Percentiles rank a stretch among this genome's conserved stretches.
These are phyloP conservation scores for Cladorrhinum samala DNA, from an alignment of 495 filamentous ascomycete species.

Conservation along the genomic window DNA sequence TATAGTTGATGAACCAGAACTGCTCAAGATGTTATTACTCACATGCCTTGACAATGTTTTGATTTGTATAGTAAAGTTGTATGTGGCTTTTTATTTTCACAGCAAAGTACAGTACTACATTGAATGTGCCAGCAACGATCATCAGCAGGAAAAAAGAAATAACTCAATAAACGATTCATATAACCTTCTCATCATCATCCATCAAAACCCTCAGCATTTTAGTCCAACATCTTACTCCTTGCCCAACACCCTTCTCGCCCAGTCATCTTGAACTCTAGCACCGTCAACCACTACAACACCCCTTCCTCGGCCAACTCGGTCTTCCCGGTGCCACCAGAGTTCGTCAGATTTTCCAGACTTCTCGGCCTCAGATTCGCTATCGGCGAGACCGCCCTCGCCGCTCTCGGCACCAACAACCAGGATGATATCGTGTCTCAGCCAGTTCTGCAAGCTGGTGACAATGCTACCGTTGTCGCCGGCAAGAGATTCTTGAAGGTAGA, in stretches of 20 bases:
- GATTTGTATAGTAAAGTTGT: background rate
- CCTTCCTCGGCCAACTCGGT: slow-evolving; percentile 75
- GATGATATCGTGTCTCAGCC: slow-evolving; percentile 78
- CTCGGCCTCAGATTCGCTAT: slow-evolving; percentile 78
- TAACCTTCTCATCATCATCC: slow-evolving; percentile 4
- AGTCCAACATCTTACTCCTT: slow-evolving; percentile 50
- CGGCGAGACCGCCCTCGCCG: slow-evolving; percentile 77
- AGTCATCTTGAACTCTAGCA: slow-evolving; percentile 72
- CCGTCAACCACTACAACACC: slow-evolving; percentile 82
- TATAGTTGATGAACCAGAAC: no score
- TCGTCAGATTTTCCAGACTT: slow-evolving; percentile 48
- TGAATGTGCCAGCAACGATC: background rate
- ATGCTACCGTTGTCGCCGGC: slow-evolving; percentile 64
- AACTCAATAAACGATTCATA: background rate
- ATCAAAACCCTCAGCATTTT: background rate
- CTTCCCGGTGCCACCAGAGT: slow-evolving; percentile 76
- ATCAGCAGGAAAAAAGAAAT: background rate
- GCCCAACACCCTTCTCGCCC: slow-evolving; percentile 66
- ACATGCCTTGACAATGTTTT: no score
- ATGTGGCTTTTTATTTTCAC: background rate
- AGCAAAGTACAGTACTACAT: background rate
- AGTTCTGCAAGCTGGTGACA: slow-evolving; percentile 66
- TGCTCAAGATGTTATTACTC: no score
- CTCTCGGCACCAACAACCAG: slow-evolving; percentile 76
- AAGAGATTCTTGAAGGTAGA: slow-evolving; percentile 79